Evolutionary conservation across 1,284 basidiomycete genomes (phyloP).

Genomic region (Pseudozyma thailandica): DNA sequence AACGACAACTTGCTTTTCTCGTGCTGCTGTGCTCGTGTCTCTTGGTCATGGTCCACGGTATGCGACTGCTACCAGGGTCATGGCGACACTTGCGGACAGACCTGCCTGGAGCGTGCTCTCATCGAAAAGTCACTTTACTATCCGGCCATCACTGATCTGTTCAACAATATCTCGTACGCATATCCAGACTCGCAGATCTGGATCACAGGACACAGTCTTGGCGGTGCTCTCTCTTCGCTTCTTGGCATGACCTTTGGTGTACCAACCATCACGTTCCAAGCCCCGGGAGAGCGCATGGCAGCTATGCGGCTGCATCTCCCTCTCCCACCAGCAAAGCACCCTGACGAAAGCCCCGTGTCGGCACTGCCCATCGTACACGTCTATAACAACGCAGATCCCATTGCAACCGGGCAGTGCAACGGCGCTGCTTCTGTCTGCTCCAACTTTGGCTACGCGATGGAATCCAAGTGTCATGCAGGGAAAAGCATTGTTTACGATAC

Average conservation of each 20-base stretch:
- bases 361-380: constrained; percentile 74
- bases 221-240: constrained; percentile 85
- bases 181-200: constrained; percentile 93
- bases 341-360: constrained; percentile 53
- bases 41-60: constrained; percentile 93
- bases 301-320: constrained; percentile 88
- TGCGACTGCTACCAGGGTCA: constrained; percentile 80
- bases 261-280: constrained; percentile 88
- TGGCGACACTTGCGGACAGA: constrained; percentile 76
- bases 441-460: constrained; percentile 66
- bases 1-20: constrained; percentile 98
- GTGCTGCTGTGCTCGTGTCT: constrained; percentile 94
- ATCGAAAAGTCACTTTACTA: constrained; percentile 89
- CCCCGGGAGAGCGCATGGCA: constrained; percentile 89
- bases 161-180: constrained; percentile 78
- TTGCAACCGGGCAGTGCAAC: constrained; percentile 66
- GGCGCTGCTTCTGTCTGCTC: constrained; percentile 59
- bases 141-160: constrained; percentile 79
- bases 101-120: constrained; percentile 83
- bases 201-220: constrained; percentile 90
- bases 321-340: constrained; percentile 69
- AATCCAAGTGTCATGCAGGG: constrained; percentile 79
- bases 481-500: constrained; percentile 88
- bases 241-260: constrained; percentile 91
- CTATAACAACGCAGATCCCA: constrained; percentile 83